phyloP scores from a whole-genome alignment of 768 basidiomycete species.

The Daedaleopsis nitida region DNA sequence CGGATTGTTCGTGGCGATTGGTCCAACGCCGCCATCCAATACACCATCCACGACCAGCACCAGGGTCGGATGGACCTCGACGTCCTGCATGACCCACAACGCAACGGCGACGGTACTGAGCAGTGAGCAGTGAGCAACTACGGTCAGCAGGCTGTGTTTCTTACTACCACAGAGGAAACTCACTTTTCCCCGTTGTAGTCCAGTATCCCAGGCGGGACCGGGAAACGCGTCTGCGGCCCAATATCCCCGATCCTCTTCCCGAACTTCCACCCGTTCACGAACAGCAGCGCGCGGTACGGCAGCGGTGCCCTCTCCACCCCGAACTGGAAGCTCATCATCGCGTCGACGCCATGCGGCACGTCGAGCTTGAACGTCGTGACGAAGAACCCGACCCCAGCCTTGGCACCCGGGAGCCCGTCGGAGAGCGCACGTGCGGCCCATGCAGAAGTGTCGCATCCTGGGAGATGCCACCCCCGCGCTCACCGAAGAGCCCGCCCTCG shows the following conservation, averaged over 20 bases:
- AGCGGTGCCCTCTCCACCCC: constrained; percentile 35
- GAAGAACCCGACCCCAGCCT: constrained; percentile 82
- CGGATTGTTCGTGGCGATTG: constrained; percentile 59
- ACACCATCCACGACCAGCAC: constrained; percentile 55
- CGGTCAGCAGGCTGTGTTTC: background rate
- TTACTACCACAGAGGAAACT: constrained; percentile 20
- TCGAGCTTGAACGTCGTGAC: constrained; percentile 68
- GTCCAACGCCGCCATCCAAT: constrained; percentile 65
- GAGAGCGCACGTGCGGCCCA: constrained; percentile 63
- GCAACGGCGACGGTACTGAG: constrained; percentile 48
- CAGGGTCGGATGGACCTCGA: constrained; percentile 51
- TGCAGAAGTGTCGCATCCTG: constrained; percentile 58
- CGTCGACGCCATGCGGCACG: constrained; percentile 60
- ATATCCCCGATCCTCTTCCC: constrained; percentile 58
- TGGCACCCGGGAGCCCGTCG: constrained; percentile 54
- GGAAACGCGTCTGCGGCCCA: constrained; percentile 77
- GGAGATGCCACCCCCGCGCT: constrained; percentile 49
- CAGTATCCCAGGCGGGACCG: constrained; percentile 80
- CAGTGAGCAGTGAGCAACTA: background rate
- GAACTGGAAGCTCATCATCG: constrained; percentile 73
- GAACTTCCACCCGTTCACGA: constrained; percentile 93
- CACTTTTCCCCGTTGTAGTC: constrained; percentile 74
- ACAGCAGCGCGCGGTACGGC: constrained; percentile 70
- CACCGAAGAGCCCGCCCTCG: constrained; percentile 46
- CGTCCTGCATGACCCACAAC: constrained; percentile 64